Evolutionary conservation across 352 stramenopile genomes (phyloP).

Genomic region (Phytophthora pistaciae): DNA sequence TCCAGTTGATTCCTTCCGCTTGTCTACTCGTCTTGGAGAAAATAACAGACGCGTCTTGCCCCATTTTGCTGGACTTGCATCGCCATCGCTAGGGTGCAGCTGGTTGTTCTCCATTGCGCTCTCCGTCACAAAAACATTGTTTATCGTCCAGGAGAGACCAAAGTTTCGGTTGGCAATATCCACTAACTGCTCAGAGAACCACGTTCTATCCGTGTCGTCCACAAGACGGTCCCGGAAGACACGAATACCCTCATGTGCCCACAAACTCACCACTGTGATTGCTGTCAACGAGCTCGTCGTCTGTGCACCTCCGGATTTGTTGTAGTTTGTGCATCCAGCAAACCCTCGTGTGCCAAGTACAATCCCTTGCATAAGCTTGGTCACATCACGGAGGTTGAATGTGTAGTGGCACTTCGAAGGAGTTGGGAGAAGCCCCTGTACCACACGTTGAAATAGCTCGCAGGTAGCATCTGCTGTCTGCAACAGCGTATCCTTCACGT

Average conservation of each 20-base stretch:
- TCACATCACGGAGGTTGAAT: conserved; percentile 86
- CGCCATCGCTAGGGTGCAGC: not conserved
- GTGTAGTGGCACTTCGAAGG: conserved; percentile 87
- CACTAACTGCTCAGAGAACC: conserved; percentile 89
- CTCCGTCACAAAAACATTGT: conserved; percentile 43
- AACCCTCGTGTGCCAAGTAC: conserved; percentile 51
- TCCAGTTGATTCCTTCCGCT: not conserved
- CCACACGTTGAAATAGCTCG: conserved; percentile 67
- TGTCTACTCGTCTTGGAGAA: conserved; percentile 22
- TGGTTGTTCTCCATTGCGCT: conserved; percentile 2
- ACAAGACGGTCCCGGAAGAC: conserved; percentile 95
- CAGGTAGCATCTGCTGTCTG: conserved; percentile 71
- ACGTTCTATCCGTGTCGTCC: conserved; percentile 81
- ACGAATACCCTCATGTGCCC: conserved; percentile 91
- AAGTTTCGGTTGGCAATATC: conserved; percentile 70
- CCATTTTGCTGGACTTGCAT: conserved; percentile 12
- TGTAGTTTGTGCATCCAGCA: conserved; percentile 7
- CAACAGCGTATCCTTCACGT: conserved; percentile 59
- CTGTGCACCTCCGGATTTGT: conserved; percentile 10
- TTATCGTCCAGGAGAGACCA: conserved; percentile 66
- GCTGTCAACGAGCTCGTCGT: conserved; percentile 21
- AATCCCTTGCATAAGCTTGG: conserved; percentile 88
- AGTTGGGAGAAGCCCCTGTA: conserved; percentile 67
- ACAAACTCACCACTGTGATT: conserved; percentile 80
- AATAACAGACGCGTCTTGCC: conserved; percentile 30